These are phyloP conservation scores for Boletus sensibilis DNA, from an alignment of 768 basidiomycete species.

Conservation along the genomic window DNA sequence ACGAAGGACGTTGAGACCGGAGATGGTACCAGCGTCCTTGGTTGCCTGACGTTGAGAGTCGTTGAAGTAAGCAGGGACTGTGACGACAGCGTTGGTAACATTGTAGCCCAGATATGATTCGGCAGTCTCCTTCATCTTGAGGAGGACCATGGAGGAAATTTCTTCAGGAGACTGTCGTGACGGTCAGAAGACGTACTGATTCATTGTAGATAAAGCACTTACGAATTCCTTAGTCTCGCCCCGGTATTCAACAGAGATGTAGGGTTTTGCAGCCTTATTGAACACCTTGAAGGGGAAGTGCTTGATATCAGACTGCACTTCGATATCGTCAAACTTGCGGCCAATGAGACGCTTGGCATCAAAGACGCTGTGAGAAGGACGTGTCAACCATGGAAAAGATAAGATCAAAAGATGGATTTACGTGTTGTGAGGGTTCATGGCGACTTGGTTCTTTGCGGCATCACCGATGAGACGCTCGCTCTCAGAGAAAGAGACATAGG, in stretches of 20 bases:
- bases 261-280: slow-evolving; percentile 85
- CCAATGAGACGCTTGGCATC: slow-evolving; percentile 98
- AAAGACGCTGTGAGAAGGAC: slow-evolving; percentile 64
- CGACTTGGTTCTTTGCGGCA: slow-evolving; percentile 98
- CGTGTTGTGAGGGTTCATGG: slow-evolving; percentile 97
- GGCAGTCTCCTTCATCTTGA: slow-evolving; percentile 98
- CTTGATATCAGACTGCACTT: slow-evolving; percentile 81
- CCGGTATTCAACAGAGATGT: slow-evolving; percentile 87
- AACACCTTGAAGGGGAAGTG: slow-evolving; percentile 95
- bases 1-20: slow-evolving; percentile 93
- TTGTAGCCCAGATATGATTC: slow-evolving; percentile 91
- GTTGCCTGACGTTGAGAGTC: slow-evolving; percentile 98
- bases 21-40: slow-evolving; percentile 94
- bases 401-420: slow-evolving; percentile 25
- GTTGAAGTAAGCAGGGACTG: slow-evolving; percentile 98
- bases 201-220: slow-evolving; percentile 31
- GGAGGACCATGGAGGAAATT: slow-evolving; percentile 95
- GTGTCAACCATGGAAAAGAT: slow-evolving; percentile 1
- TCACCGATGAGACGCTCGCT: slow-evolving; percentile 97
- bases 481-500: slow-evolving; percentile 94
- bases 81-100: slow-evolving; percentile 90
- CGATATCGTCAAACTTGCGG: slow-evolving; percentile 81
- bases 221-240: slow-evolving; percentile 93
- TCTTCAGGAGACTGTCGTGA: slow-evolving; percentile 82
- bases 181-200: slow-evolving; percentile 14